Evolutionary conservation across 2,329 filamentous ascomycete species (phyloP).

Genomic region (Trichoderma afroharzianum): DNA sequence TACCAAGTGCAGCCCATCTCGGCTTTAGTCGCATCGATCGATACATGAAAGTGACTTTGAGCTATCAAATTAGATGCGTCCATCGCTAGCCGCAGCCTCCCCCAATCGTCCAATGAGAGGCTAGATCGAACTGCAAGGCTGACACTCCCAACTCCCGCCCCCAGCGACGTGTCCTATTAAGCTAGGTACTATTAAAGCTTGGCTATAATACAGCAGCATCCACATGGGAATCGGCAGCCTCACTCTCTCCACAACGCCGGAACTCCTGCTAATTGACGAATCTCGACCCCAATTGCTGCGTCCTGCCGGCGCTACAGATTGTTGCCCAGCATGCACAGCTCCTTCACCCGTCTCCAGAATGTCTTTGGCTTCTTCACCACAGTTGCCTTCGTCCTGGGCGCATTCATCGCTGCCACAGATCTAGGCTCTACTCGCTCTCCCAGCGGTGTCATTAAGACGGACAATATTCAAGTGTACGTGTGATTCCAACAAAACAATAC

Average conservation of each 20-base stretch:
- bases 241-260: neutral
- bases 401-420: constrained; percentile 77
- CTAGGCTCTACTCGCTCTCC: constrained; percentile 67
- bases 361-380: constrained; percentile 98
- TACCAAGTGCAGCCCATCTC: neutral
- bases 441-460: constrained; percentile 56
- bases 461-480: constrained; percentile 78
- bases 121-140: neutral
- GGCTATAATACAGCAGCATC: neutral
- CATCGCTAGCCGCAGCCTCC: neutral
- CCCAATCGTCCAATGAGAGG: neutral
- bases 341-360: constrained; percentile 80
- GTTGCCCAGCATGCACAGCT: constrained; percentile 71
- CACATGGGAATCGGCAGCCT: neutral
- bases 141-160: neutral
- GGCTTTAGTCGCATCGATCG: neutral
- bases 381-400: constrained; percentile 77
- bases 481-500: constrained; percentile 27
- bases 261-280: neutral
- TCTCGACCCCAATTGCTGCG: neutral
- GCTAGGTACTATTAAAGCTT: neutral
- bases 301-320: neutral
- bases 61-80: neutral
- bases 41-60: neutral
- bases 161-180: constrained; percentile 17